Base-by-base conservation (phyloP, 176 grass and related monocot genomes). In the Paspalum notatum region DNA sequence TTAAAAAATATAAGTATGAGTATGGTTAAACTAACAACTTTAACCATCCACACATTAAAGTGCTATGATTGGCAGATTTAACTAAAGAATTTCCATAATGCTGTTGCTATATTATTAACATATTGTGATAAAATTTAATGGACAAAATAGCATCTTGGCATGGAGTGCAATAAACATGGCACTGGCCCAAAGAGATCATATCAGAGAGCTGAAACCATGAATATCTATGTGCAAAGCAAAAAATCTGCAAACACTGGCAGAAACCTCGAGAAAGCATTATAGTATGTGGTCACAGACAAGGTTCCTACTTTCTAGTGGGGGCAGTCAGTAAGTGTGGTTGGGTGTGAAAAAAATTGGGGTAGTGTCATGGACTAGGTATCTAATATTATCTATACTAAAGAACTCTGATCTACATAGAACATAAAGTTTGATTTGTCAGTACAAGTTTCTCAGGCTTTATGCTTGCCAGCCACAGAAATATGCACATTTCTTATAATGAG, bases 401-500 rank as follows among this genome's bases (percentile, higher is more conserved):
- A 67, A 42, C 42, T 16, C 10, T 5, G 5, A 13, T 75, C 13
- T 18, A 59, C 50, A 24, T 18, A 39, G 4, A 65, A 42, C 20
- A 48, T 74, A 22, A 32, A 75, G 44, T 52, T 61, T 49, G 15
- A 21, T 16, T 20, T 53, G 25, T 37, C 57, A 46, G 6, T 60
- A 14, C 15, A 7, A 10, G 18, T 66, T 80, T 83, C 75, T 79
- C 69, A 64, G 10, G 46, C 57, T 42, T 83, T 74, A 10, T 82
- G 39, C n/a, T 76, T 82, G 54, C 44, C 51, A 65, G 41, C 12
- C 53, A 75, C 61, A 59, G 27, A 43, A 46, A 25, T 22, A 32
- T 51, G 53, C 16, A 61, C 25, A 42, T 70, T 86, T 66, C 20
- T 60, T 73, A 79, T 68, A 58, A 12, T 14, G n/a, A 88, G 47